phyloP scores from a whole-genome alignment of 169 alveolate genomes.

The Plasmodium billcollinsi region DNA sequence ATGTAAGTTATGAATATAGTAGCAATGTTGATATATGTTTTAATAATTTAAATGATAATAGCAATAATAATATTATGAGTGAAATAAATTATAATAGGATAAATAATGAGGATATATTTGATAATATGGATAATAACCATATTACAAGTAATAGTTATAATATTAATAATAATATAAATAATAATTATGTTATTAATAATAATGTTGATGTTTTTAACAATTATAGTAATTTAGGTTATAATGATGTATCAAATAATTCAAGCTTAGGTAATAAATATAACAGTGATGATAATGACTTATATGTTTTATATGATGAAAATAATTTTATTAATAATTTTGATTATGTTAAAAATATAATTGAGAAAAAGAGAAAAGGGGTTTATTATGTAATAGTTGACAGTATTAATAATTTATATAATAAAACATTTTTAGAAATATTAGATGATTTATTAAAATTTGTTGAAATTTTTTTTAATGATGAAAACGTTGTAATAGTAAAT shows the following conservation, averaged over 20 bases:
- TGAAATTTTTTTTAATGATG: constrained; percentile 46
- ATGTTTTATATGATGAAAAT: background rate
- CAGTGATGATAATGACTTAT: background rate
- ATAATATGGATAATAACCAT: background rate
- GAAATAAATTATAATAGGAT: background rate
- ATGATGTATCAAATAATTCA: background rate
- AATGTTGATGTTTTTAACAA: background rate
- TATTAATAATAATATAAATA: constrained; percentile 12
- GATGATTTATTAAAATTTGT: constrained; percentile 61
- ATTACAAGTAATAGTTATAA: background rate
- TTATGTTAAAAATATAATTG: background rate
- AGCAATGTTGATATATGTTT: no score
- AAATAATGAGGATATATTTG: background rate
- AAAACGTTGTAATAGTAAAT: constrained; percentile 21
- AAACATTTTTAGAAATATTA: constrained; percentile 25
- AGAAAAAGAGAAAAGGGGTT: constrained; percentile 8
- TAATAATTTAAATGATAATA: background rate
- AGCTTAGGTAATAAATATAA: background rate
- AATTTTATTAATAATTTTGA: background rate
- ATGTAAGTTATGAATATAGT: no score
- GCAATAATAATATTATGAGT: background rate
- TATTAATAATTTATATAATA: constrained; percentile 22
- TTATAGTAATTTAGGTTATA: background rate
- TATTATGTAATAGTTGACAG: constrained; percentile 16
- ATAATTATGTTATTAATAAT: background rate